Conservation (phyloP, 768 basidiomycete genomes). For the Hericium alpestre region DNA sequence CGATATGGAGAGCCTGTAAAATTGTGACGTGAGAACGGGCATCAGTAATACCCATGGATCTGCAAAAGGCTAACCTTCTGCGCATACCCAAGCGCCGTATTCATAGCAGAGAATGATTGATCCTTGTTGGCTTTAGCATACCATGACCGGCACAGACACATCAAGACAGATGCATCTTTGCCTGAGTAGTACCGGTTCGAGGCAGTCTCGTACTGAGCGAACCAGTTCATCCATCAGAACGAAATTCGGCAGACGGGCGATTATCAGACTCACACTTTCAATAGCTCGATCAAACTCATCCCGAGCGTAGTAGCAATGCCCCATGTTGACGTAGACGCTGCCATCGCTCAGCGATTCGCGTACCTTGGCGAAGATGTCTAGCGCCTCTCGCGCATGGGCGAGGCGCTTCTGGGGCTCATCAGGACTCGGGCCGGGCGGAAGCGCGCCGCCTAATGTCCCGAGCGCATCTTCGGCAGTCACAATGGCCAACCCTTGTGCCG, state of each 20-base stretch:
- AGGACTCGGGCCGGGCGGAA: slow-evolving; percentile 30
- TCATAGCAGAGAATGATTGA: slow-evolving; percentile 72
- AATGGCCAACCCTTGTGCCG: slow-evolving; percentile 92
- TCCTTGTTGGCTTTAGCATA: slow-evolving; percentile 91
- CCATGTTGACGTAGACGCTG: slow-evolving; percentile 91
- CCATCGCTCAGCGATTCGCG: slow-evolving; percentile 76
- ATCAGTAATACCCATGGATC: background rate
- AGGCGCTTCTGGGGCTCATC: slow-evolving; percentile 61
- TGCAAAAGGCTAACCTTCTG: slow-evolving; percentile 44
- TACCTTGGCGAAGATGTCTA: slow-evolving; percentile 84
- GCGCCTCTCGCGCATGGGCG: slow-evolving; percentile 74
- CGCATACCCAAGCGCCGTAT: slow-evolving; percentile 73
- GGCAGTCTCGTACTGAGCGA: slow-evolving; percentile 79
- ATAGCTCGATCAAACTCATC: slow-evolving; percentile 96
- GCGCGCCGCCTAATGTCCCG: slow-evolving; percentile 49
- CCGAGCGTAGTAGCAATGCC: slow-evolving; percentile 85
- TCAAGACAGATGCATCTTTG: slow-evolving; percentile 63
- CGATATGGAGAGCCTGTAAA: slow-evolving; percentile 67
- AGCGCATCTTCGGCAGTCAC: slow-evolving; percentile 87
- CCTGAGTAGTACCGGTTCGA: slow-evolving; percentile 66
- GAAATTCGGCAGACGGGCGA: slow-evolving; percentile 19
- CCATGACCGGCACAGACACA: slow-evolving; percentile 88
- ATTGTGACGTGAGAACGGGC: slow-evolving; percentile 7
- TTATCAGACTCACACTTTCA: slow-evolving; percentile 56
- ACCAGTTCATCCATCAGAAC: background rate